phyloP scores from a whole-genome alignment of 257 asterid genomes.

The Rauvolfia tetraphylla region DNA sequence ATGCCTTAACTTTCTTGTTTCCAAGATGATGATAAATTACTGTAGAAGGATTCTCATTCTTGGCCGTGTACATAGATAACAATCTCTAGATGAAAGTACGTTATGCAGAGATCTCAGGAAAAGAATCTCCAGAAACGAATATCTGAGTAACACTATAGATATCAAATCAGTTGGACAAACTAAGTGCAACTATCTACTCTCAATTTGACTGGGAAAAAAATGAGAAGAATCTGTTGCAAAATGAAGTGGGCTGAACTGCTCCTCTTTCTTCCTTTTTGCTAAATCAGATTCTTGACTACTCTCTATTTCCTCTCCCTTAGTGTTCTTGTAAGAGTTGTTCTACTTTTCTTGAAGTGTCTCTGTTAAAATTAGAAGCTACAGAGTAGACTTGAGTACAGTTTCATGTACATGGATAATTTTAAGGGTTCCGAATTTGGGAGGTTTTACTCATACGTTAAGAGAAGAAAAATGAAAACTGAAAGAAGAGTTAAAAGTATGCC shows the following conservation, averaged over 20 bases:
- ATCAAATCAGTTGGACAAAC: background rate
- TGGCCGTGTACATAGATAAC: background rate
- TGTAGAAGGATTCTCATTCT: constrained; percentile 3
- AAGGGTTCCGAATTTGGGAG: background rate
- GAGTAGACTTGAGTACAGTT: background rate
- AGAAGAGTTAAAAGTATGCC: background rate
- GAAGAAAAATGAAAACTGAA: background rate
- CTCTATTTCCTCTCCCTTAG: too few species aligned
- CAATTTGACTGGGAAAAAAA: background rate
- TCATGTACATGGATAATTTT: background rate
- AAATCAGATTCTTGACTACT: background rate
- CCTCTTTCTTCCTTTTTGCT: background rate
- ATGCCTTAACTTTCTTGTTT: background rate
- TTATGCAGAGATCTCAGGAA: background rate
- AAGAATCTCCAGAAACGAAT: background rate
- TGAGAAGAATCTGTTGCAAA: background rate
- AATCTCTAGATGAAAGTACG: background rate
- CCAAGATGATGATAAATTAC: constrained; percentile 1
- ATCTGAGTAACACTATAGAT: background rate
- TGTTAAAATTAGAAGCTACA: background rate
- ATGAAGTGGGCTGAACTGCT: background rate
- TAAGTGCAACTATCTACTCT: background rate
- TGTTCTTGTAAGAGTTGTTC: background rate
- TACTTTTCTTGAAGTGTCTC: background rate
- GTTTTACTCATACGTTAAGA: background rate